Evolutionary conservation across 352 stramenopile species (phyloP), one percentile per base, ranked within the genome.

Genomic region (Aphanomyces euteiches): DNA sequence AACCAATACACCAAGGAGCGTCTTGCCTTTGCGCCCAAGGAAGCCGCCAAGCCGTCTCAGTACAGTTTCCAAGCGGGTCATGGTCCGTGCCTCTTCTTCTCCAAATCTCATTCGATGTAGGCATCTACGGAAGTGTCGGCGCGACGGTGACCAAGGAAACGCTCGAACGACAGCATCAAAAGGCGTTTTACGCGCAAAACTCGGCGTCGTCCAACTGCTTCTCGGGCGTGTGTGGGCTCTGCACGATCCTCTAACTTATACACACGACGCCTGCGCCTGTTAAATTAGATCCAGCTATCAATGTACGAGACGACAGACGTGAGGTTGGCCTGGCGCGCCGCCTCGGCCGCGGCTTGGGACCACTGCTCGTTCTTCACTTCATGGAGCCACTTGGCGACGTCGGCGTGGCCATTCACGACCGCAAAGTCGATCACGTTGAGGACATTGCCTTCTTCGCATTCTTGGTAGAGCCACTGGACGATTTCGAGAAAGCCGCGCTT

Each of bases 1-100:
- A 93, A 95, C 76, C 85, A 93, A 73, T 95, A 95, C 77, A 95
- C 87, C 0, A 88, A 89, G 47, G 85, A 95, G 65, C 84, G 87
- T n/a, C 90, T 95, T 58, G 86, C 85, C 39, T 95, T 95, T 64
- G 84, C 83, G 7, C 87, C 85, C 2, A 93, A 93, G 76, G 84
- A 93, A 56, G 78, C 87, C 0, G 85, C 87, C 48, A 95, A 93
- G 72, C 87, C 87, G 8, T 95, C 87, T 56, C 87, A 95, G 72
- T 83, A 95, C 70, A 91, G 84, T 68, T 95, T 93, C 41, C 82
- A 85, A 17, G 43, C 69, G 19, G 69, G 54, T 3, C 54, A 61
- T n/a, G 54, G 54, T 61, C n/a, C n/a, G 41, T 8, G 19, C 2
- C 28, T 28, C 28, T 28, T 28, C 28, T 28, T 28, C 28, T 28